Evolutionary conservation across 345 rosid genomes (phyloP).

Genomic region (Luvunga scandens): DNA sequence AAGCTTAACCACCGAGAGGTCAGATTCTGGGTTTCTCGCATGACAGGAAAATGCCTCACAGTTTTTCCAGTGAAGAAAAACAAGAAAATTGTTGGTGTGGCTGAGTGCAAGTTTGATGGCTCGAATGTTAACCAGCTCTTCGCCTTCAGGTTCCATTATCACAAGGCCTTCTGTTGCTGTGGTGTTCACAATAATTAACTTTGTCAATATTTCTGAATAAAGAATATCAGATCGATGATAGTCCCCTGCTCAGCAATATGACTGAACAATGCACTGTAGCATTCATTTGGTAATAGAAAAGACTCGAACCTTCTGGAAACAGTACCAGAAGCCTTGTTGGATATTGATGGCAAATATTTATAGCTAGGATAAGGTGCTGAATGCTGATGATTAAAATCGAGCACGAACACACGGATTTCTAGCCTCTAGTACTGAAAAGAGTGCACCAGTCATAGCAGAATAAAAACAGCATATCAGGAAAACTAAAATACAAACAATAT

Average conservation of each 20-base stretch:
- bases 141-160: slow-evolving; percentile 52
- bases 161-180: slow-evolving; percentile 50
- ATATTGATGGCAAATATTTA: too few species aligned
- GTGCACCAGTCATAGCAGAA: too few species aligned
- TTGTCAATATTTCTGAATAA: not conserved
- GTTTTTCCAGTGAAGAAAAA: slow-evolving; percentile 24
- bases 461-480: too few species aligned
- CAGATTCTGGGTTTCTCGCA: slow-evolving; percentile 39
- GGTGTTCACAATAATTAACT: slow-evolving; percentile 36
- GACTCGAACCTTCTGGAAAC: too few species aligned
- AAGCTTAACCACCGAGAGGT: slow-evolving; percentile 34
- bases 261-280: not conserved
- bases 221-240: not conserved
- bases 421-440: too few species aligned
- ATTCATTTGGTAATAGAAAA: too few species aligned
- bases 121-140: slow-evolving; percentile 45
- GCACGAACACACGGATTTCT: too few species aligned
- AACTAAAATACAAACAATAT: too few species aligned
- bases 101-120: slow-evolving; percentile 50
- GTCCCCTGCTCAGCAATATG: not conserved
- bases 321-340: too few species aligned
- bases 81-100: slow-evolving; percentile 35
- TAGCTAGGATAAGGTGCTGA: too few species aligned
- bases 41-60: slow-evolving; percentile 51
- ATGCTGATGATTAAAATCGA: too few species aligned